phyloP scores from a whole-genome alignment of 2,329 filamentous ascomycete genomes.

The Xylariaceae sp. region DNA sequence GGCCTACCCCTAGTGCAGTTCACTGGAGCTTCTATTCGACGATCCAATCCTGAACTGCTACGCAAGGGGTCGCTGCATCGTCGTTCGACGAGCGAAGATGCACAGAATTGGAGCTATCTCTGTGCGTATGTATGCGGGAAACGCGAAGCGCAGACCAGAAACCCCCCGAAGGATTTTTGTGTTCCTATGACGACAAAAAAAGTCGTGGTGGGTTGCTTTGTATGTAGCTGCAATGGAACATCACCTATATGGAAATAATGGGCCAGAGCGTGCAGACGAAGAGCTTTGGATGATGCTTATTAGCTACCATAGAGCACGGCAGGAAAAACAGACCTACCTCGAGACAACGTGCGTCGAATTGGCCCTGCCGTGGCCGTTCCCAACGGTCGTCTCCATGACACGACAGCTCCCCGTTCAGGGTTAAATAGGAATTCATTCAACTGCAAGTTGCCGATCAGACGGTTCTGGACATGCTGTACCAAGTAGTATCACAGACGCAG shows the following conservation, averaged over 20 bases:
- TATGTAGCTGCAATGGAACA: slow-evolving; percentile 14
- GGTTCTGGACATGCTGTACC: slow-evolving; percentile 7
- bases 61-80: neutral
- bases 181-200: slow-evolving; percentile 8
- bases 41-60: slow-evolving; percentile 2
- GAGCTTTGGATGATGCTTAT: no score
- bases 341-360: slow-evolving; percentile 12
- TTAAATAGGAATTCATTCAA: neutral
- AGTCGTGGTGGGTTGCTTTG: slow-evolving; percentile 8
- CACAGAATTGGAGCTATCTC: neutral
- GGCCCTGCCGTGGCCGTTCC: slow-evolving; percentile 4
- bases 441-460: slow-evolving; percentile 13
- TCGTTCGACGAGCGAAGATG: slow-evolving; percentile 6
- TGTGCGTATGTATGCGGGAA: slow-evolving; percentile 7
- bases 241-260: no score
- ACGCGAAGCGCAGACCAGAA: slow-evolving; percentile 14
- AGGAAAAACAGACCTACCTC: neutral
- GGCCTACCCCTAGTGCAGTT: no score
- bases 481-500: neutral
- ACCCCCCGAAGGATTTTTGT: neutral
- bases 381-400: slow-evolving; percentile 11
- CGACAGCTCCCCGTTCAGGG: slow-evolving; percentile 1
- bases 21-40: neutral
- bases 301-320: slow-evolving; percentile 1
- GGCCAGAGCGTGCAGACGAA: no score